Evolutionary conservation across 306 rosid species (phyloP), one percentile per base, ranked within the genome.

Genomic region (Pterocarpus macrocarpus): DNA sequence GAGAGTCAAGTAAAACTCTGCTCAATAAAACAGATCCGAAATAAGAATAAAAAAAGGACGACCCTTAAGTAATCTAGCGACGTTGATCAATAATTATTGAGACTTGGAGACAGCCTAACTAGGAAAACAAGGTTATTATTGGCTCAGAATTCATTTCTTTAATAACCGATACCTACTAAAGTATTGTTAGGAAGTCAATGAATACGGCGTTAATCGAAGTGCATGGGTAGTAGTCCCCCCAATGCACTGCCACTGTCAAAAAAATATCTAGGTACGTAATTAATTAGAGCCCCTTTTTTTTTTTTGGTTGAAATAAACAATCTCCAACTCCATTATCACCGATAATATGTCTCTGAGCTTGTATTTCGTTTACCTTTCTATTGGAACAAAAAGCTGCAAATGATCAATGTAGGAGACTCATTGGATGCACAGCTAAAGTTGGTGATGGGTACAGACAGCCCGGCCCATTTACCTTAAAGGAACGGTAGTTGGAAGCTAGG

Each of bases 141-240:
- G 57, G 47, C 63, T 61, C 22, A 71, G 13, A 49, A 34, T 80
- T 71, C 83, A 35, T 50, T 72, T 64, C 68, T 80, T 64, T 57
- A 72, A 52, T 44, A 50, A 38, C 59, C 30, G 7, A 53, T 53
- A 30, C 38, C 49, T 12, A 72, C 41, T 71, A 36, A 47, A 71
- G 5, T 63, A 64, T 36, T 32, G 58, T 72, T 63, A 80, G 22
- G 14, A 16, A 56, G 73, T 72, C 79, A 80, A 71, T 63, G 58
- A 22, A 22, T 1, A 22, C 52, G 28, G 30, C 67, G 28, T 30
- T 50, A 16, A 80, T 61, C 59, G 41, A 72, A 30, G 43, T 30
- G 8, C 17, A 41, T 38, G 67, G 52, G 50, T 56, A 16, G 38
- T 22, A 22, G 28, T 35, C 49, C 41, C 11, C 62, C 4, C 1